A percentile compares a stretch with the other conserved stretches of the same genome.
phyloP scores from a whole-genome alignment of 1,139 yeast species.

The Scheffersomyces stambukii region DNA sequence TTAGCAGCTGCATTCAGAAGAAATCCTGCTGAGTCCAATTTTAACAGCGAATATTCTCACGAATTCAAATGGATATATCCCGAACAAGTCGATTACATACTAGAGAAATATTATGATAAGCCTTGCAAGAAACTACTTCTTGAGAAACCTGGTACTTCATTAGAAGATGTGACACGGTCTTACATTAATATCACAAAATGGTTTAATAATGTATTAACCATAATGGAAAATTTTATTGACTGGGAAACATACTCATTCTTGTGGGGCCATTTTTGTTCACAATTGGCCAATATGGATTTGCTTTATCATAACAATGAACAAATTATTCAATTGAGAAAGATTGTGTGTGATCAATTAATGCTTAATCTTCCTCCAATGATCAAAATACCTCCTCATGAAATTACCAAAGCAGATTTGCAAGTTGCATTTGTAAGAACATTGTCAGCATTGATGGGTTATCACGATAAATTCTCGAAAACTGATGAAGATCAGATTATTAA shows the following conservation, averaged over 20 bases:
- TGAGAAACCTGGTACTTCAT: not conserved
- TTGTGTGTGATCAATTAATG: slow-evolving; percentile 60
- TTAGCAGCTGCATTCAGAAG: slow-evolving; percentile 57
- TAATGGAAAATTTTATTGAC: slow-evolving; percentile 52
- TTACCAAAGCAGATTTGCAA: slow-evolving; percentile 60
- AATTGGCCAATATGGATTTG: slow-evolving; percentile 57
- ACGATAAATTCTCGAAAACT: slow-evolving; percentile 48
- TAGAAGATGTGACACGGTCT: slow-evolving; percentile 1
- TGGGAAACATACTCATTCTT: slow-evolving; percentile 73
- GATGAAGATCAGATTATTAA: slow-evolving; percentile 71
- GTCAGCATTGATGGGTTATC: slow-evolving; percentile 68
- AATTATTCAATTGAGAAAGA: slow-evolving; percentile 41
- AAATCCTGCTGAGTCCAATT: slow-evolving; percentile 27
- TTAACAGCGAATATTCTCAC: slow-evolving; percentile 5
- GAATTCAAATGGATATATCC: slow-evolving; percentile 56
- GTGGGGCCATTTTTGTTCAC: slow-evolving; percentile 70
- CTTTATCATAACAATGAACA: slow-evolving; percentile 44
- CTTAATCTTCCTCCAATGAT: slow-evolving; percentile 44
- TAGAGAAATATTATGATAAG: slow-evolving; percentile 33
- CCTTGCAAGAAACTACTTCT: slow-evolving; percentile 20
- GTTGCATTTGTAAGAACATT: slow-evolving; percentile 63
- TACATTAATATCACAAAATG: slow-evolving; percentile 47
- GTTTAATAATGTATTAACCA: slow-evolving; percentile 47
- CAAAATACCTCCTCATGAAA: slow-evolving; percentile 29
- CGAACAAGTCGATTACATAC: slow-evolving; percentile 48